Evolutionary conservation across 768 basidiomycete species (phyloP).

Genomic region (Dentipellis sp.): DNA sequence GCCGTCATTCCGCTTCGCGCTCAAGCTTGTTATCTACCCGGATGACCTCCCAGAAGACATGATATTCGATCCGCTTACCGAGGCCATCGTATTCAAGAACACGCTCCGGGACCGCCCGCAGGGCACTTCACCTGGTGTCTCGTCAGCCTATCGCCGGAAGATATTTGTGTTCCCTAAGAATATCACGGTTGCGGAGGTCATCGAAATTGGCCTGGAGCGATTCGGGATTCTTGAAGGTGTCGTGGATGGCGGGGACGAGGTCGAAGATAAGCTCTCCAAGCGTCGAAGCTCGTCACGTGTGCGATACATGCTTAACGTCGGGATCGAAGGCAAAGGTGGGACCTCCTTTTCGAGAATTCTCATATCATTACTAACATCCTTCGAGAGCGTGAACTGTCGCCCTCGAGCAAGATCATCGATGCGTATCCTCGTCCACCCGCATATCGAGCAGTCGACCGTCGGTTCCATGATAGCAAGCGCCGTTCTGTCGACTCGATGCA

Average conservation of each 20-base stretch:
- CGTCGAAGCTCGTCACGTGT: constrained; percentile 71
- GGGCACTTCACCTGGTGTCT: constrained; percentile 42
- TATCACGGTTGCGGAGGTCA: constrained; percentile 92
- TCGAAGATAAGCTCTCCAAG: constrained; percentile 87
- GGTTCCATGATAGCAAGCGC: constrained; percentile 57
- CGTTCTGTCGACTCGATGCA: constrained; percentile 79
- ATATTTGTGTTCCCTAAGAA: constrained; percentile 92
- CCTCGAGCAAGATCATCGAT: constrained; percentile 80
- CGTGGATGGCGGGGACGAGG: constrained; percentile 95
- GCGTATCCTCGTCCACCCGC: constrained; percentile 70
- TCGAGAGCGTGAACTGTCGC: constrained; percentile 67
- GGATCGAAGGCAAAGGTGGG: constrained; percentile 56
- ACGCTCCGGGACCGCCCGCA: constrained; percentile 50
- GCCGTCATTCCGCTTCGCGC: constrained; percentile 74
- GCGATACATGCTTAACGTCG: constrained; percentile 69
- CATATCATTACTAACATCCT: constrained; percentile 2
- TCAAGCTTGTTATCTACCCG: constrained; percentile 83
- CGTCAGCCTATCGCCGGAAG: constrained; percentile 59
- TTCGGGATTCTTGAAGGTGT: constrained; percentile 97
- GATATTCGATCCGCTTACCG: constrained; percentile 87
- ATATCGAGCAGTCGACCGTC: constrained; percentile 54
- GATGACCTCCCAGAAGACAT: constrained; percentile 91
- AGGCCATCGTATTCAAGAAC: constrained; percentile 86
- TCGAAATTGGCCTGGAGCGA: constrained; percentile 83
- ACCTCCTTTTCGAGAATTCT: constrained; percentile 5